A percentile compares a stretch with the other conserved stretches of the same genome.
phyloP scores from a whole-genome alignment of 2,329 filamentous ascomycete species.

The Fonsecaea pedrosoi region DNA sequence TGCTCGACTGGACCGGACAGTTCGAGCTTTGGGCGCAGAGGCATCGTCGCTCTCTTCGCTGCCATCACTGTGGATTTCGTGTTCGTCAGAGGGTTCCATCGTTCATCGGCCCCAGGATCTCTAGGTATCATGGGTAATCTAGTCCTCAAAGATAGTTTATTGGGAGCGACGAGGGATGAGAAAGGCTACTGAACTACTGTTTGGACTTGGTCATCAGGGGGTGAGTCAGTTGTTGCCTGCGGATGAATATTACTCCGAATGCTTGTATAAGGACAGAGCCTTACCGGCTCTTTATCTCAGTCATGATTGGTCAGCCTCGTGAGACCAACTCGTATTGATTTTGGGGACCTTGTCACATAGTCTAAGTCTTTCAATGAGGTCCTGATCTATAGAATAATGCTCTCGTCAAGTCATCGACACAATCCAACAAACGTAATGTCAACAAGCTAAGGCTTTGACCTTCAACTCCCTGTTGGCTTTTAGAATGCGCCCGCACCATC shows the following conservation, averaged over 20 bases:
- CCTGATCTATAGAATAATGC: neutral
- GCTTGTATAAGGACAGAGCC: neutral
- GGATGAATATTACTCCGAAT: constrained; percentile 6
- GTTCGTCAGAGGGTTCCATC: constrained; percentile 19
- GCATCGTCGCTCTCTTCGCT: constrained; percentile 35
- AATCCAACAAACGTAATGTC: neutral
- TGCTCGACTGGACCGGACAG: constrained; percentile 55
- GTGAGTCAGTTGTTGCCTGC: constrained; percentile 10
- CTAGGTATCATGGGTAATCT: neutral
- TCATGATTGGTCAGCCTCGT: constrained; percentile 5
- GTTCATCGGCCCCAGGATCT: neutral
- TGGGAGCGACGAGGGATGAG: neutral
- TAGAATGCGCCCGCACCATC: neutral
- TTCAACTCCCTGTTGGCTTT: neutral
- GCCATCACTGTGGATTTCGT: constrained; percentile 26
- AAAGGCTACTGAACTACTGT: neutral
- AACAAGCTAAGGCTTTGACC: neutral
- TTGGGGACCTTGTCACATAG: neutral
- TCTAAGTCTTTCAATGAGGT: neutral
- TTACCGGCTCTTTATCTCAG: neutral
- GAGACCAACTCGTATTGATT: neutral
- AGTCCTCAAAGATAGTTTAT: neutral
- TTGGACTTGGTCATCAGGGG: neutral
- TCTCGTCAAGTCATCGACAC: neutral
- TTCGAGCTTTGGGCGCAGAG: constrained; percentile 15